Evolutionary conservation across 2,329 filamentous ascomycete genomes (phyloP), one percentile per base, ranked within the genome.

Genomic region (Pezicula radicicola): DNA sequence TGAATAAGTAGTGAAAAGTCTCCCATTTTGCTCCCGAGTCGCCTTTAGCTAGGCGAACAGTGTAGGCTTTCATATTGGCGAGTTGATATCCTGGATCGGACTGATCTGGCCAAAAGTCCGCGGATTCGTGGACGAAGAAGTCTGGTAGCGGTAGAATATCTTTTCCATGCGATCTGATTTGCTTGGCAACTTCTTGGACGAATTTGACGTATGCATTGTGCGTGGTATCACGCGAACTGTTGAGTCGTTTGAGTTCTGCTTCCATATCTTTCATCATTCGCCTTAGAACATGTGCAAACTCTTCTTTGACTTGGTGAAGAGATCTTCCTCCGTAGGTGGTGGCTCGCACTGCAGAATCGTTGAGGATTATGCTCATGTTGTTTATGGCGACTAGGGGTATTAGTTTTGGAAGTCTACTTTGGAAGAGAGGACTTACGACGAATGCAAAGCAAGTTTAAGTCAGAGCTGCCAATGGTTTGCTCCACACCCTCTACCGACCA

Each of bases 1-100:
- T 61, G 48, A 57, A 59, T 6, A 67, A 56, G 50, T 65, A 67
- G 48, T 64, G 56, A 40, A 65, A 65, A 9, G 42, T 45, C 27
- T 45, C 42, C 42, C 42, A 28, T 7, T 16, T 28, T 65, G 52
- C 28, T 59, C 57, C 7, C 52, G 55, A 9, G 57, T 50, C 36
- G 55, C 52, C 30, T 53, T 60, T 45, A 55, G 50, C 2, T 49
- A 66, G 55, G 12, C 61, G 56, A 27, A 62, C 46, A 16, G 55
- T 60, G 43, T 66, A 66, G 8, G 61, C 57, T 18, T 58, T 53
- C 7, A 66, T 51, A 9, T 61, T 63, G 21, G 63, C 57, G n/a
- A 55, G 56, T 37, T 60, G 64, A 15, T 64, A 54, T 25, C 54
- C 58, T 25, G 64, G 64, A 53, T 66, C 64, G 3, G 49, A 52